Evolutionary conservation across 805 yeast species (phyloP).

Genomic region (Starmera pachycereana): DNA sequence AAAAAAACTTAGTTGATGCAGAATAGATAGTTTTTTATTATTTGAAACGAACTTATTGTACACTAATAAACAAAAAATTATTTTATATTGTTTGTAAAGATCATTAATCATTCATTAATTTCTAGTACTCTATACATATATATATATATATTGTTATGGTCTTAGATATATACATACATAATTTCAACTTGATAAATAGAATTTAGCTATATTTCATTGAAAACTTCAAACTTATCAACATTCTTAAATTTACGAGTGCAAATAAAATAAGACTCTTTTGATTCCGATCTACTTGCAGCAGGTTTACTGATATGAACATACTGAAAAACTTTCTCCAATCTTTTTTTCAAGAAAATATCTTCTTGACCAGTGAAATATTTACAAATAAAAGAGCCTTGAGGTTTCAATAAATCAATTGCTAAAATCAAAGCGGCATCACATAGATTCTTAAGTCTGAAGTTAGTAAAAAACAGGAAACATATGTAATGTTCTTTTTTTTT

Average conservation of each 20-base stretch:
- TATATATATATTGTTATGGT: too few relatives aligned
- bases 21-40: neutral
- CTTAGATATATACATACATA: too few relatives aligned
- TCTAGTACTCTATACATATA: too few relatives aligned
- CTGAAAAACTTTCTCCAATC: constrained; percentile 48
- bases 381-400: constrained; percentile 68
- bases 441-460: constrained; percentile 38
- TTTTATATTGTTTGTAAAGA: too few relatives aligned
- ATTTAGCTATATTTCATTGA: constrained; percentile 11
- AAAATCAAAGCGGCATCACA: constrained; percentile 86
- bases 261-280: constrained; percentile 76
- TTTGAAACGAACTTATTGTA: neutral
- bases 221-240: constrained; percentile 35
- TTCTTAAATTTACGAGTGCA: constrained; percentile 39
- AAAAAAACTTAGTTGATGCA: constrained; percentile 6
- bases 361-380: constrained; percentile 81
- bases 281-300: constrained; percentile 64
- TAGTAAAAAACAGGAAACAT: neutral
- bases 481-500: too few relatives aligned
- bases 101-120: too few relatives aligned
- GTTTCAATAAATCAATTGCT: constrained; percentile 57
- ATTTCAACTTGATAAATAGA: neutral
- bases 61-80: too few relatives aligned
- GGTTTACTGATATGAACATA: constrained; percentile 71
- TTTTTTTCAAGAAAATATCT: constrained; percentile 50